Base-by-base conservation (phyloP, 129 eudicot species). In the Glebionis coronaria region DNA sequence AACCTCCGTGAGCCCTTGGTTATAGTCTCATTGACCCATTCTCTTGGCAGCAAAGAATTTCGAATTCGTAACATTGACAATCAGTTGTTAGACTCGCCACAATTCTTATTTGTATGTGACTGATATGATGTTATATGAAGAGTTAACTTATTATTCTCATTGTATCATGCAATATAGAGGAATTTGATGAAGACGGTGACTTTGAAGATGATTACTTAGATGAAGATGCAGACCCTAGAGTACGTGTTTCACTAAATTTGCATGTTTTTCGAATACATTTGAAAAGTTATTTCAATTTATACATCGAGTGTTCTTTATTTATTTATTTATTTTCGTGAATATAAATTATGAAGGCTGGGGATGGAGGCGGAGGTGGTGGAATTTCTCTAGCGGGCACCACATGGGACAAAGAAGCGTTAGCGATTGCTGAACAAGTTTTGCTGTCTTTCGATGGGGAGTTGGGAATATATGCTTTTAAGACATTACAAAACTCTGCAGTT, bases 321-420 rank as follows among this genome's bases (percentile, higher is more conserved):
- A 51, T 50, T 42, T 28, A 60, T 59, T 35, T 27, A 4, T 13
- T 29, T 29, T 25, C 0, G 19, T 20, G 35, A 49, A 50, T n/a
- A 46, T 7, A 0, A 4, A 31, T 40, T 72, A 27, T 67, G 25
- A 50, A 72, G 82, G 45, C 52, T 23, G 82, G 82, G 27, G 98
- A 92, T 85, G 98, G 98, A 61, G 86, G 82, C 14, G 96, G 85
- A 78, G 98, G 98, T 31, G 98, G 98, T 65, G 98, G 98, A 35
- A 78, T 88, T 56, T 78, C 84, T 58, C 84, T 92, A 14, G 87
- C 96, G 15, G 96, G 96, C 19, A 88, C 91, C 23, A 42, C 25
- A 25, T 92, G 98, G 98, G 98, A 92, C 74, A 82, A 84, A 87
- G 84, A 82, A 73, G 98, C 90, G n/a, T 75, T 88, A 21, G 69